phyloP scores from a whole-genome alignment of 345 rosid genomes.

The Bruguiera parviflora region DNA sequence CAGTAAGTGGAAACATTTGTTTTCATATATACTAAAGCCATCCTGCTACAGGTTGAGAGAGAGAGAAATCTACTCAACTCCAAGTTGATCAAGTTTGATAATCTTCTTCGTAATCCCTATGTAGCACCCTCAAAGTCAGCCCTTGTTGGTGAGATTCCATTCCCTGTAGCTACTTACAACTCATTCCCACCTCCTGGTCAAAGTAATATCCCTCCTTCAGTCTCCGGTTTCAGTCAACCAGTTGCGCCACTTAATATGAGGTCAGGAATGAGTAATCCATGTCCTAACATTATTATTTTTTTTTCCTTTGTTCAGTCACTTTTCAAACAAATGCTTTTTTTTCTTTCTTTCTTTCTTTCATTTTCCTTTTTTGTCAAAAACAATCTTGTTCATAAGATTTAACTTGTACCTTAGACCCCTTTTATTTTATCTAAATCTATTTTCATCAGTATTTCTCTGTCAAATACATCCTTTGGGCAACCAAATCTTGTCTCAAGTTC shows the following conservation, averaged over 20 bases:
- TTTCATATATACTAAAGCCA: constrained; percentile 1
- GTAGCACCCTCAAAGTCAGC: constrained; percentile 31
- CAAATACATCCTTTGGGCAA: constrained; percentile 40
- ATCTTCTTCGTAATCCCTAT: constrained; percentile 58
- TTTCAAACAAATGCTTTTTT: background rate
- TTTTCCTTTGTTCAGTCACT: background rate
- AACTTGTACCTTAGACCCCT: background rate
- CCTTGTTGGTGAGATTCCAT: constrained; percentile 25
- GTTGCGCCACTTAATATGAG: constrained; percentile 38
- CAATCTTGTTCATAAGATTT: constrained; percentile 2
- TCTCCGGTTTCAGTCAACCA: constrained; percentile 49
- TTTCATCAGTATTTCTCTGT: constrained; percentile 28
- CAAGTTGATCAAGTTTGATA: constrained; percentile 61
- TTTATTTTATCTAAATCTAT: constrained; percentile 1
- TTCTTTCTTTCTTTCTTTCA: background rate
- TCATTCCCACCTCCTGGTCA: constrained; percentile 36
- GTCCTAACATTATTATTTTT: background rate
- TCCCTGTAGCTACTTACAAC: constrained; percentile 30
- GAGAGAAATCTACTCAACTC: constrained; percentile 61
- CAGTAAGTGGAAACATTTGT: background rate
- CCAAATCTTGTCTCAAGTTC: constrained; percentile 39
- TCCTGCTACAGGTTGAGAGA: constrained; percentile 61
- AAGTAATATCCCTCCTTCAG: constrained; percentile 39
- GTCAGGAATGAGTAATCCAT: constrained; percentile 32
- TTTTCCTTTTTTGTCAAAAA: background rate